These are phyloP conservation scores for Plasmodium inui DNA, from an alignment of 169 alveolate genomes.

Conservation along the genomic window DNA sequence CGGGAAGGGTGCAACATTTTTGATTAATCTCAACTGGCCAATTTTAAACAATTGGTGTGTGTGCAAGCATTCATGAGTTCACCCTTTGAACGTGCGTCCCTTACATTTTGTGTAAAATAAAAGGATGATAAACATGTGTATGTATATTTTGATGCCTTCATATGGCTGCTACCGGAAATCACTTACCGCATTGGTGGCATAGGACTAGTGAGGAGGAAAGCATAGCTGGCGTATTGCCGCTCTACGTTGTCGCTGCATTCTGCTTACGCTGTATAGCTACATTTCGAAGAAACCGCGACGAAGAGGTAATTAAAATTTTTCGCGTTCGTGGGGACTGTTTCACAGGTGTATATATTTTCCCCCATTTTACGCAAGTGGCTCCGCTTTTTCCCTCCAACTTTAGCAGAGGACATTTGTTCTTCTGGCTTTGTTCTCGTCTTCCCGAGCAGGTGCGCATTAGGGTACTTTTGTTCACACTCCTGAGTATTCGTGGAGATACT, in stretches of 20 bases:
- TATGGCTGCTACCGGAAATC: background rate
- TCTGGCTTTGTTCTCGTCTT: background rate
- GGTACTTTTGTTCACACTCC: background rate
- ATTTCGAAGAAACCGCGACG: background rate
- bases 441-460: background rate
- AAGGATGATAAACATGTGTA: background rate
- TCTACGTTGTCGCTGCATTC: background rate
- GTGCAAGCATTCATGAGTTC: background rate
- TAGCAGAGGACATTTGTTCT: background rate
- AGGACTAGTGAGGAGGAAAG: background rate
- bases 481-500: background rate
- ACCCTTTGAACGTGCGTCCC: background rate
- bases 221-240: background rate
- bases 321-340: background rate
- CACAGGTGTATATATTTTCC: background rate
- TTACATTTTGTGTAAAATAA: background rate
- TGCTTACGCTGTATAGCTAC: background rate
- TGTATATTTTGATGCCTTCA: background rate
- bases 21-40: background rate
- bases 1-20: background rate
- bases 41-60: background rate
- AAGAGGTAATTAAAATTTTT: background rate
- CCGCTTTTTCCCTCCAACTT: background rate
- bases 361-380: background rate
- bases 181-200: background rate